Conservation (phyloP, 768 basidiomycete genomes). For the Dioszegia crocea region DNA sequence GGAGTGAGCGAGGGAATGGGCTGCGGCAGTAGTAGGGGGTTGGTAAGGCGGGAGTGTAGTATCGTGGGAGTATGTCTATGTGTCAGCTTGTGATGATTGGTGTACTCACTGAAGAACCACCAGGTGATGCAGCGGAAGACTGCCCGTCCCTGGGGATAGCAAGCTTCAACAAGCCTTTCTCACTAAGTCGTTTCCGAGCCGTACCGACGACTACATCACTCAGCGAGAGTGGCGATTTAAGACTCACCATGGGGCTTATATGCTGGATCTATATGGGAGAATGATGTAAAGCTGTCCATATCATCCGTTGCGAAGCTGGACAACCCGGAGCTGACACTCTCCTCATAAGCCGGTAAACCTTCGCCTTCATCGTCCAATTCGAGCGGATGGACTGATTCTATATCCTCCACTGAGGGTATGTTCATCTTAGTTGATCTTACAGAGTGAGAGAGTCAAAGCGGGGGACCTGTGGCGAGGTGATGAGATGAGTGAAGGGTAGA, state of each 20-base stretch:
- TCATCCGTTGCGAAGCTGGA: not conserved
- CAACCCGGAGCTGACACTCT: constrained; percentile 5
- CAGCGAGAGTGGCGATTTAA: not conserved
- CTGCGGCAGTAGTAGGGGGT: not conserved
- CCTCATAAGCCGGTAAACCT: constrained; percentile 9
- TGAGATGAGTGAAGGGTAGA: not conserved
- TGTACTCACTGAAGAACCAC: not conserved
- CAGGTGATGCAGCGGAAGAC: not conserved
- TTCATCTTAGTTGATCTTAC: not conserved
- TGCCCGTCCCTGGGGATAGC: no score
- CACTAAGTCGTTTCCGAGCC: not conserved
- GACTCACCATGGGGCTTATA: not conserved
- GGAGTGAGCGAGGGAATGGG: not conserved
- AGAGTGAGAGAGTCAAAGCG: not conserved
- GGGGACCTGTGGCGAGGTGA: not conserved
- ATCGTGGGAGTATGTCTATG: not conserved
- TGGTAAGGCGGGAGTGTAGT: not conserved
- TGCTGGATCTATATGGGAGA: no score
- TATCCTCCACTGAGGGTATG: not conserved
- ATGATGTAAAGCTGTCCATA: not conserved
- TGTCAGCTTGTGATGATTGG: not conserved
- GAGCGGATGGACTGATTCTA: not conserved
- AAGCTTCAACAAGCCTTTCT: not conserved
- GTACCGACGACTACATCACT: not conserved
- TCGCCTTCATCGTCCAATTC: constrained; percentile 6